phyloP scores from a whole-genome alignment of 257 asterid genomes.

The Fraxinus pennsylvanica region DNA sequence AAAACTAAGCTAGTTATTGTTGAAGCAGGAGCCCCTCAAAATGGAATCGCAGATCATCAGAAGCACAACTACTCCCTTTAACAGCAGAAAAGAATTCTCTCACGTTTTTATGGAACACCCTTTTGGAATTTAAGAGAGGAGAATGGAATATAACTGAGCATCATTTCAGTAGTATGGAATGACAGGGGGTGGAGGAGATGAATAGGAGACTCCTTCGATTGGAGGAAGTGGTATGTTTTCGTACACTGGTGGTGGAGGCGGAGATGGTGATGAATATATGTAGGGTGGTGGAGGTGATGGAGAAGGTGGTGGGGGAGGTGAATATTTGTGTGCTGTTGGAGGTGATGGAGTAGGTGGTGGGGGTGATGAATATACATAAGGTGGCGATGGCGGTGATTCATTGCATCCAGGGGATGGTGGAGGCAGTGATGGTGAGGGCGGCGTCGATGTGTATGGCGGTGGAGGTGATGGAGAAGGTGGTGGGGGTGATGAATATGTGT shows the following conservation, averaged over 20 bases:
- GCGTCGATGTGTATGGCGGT: slow-evolving; percentile 1
- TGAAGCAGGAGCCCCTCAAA: slow-evolving; percentile 22
- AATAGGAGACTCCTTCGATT: slow-evolving; percentile 46
- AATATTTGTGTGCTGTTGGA: slow-evolving; percentile 17
- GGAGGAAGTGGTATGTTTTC: slow-evolving; percentile 45
- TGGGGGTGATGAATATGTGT: slow-evolving; percentile 19
- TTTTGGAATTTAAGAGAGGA: slow-evolving; percentile 12
- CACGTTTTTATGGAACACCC: slow-evolving; percentile 4
- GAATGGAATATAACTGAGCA: slow-evolving; percentile 7
- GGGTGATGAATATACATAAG: slow-evolving; percentile 11
- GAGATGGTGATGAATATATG: slow-evolving; percentile 14
- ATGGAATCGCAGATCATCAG: slow-evolving; percentile 20
- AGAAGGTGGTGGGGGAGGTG: slow-evolving; percentile 28
- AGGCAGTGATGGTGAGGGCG: slow-evolving; percentile 35
- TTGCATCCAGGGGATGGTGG: slow-evolving; percentile 32
- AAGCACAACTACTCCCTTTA: slow-evolving; percentile 21
- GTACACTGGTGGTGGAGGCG: slow-evolving; percentile 1
- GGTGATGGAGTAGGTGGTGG: slow-evolving; percentile 19
- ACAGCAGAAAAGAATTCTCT: slow-evolving; percentile 18
- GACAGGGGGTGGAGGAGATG: slow-evolving; percentile 56
- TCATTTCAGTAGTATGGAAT: slow-evolving; percentile 48
- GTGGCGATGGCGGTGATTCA: slow-evolving; percentile 17
- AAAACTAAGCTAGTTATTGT: slow-evolving; percentile 32
- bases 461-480: slow-evolving; percentile 13
- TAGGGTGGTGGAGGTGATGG: slow-evolving; percentile 4